phyloP scores from a whole-genome alignment of 2,329 filamentous ascomycete species.

The Monosporascus ibericus region DNA sequence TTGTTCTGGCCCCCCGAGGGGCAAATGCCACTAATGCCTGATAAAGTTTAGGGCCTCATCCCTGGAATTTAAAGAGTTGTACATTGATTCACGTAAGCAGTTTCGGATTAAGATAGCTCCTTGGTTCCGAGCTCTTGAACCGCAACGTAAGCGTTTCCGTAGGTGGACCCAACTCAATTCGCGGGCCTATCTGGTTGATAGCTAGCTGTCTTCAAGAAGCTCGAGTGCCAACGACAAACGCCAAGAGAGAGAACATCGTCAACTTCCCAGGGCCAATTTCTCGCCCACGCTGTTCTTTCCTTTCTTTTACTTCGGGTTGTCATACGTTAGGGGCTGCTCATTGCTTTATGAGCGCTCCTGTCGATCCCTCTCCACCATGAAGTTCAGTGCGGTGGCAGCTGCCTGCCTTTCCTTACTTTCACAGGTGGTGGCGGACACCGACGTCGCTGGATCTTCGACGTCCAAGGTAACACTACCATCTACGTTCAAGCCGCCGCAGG shows the following conservation, averaged over 20 bases:
- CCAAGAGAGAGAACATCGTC: constrained; percentile 9
- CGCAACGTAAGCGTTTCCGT: neutral
- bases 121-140: neutral
- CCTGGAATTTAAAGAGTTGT: no score
- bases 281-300: constrained; percentile 10
- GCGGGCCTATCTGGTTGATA: constrained; percentile 9
- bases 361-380: constrained; percentile 33
- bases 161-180: neutral
- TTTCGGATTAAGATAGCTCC: neutral
- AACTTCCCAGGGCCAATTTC: constrained; percentile 1
- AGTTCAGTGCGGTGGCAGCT: constrained; percentile 45
- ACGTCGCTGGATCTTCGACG: constrained; percentile 32
- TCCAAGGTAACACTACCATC: constrained; percentile 55
- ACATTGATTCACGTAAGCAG: neutral
- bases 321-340: constrained; percentile 18
- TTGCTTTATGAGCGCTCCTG: constrained; percentile 22
- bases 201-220: constrained; percentile 12
- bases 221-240: constrained; percentile 6
- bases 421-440: constrained; percentile 32
- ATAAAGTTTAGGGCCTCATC: no score
- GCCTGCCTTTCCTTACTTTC: constrained; percentile 54
- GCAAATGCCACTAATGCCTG: no score
- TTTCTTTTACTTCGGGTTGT: constrained; percentile 3
- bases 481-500: constrained; percentile 77
- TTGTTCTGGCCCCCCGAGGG: no score